phyloP scores from a whole-genome alignment of 2,329 filamentous ascomycete species.

The Clarireedia hainanense region DNA sequence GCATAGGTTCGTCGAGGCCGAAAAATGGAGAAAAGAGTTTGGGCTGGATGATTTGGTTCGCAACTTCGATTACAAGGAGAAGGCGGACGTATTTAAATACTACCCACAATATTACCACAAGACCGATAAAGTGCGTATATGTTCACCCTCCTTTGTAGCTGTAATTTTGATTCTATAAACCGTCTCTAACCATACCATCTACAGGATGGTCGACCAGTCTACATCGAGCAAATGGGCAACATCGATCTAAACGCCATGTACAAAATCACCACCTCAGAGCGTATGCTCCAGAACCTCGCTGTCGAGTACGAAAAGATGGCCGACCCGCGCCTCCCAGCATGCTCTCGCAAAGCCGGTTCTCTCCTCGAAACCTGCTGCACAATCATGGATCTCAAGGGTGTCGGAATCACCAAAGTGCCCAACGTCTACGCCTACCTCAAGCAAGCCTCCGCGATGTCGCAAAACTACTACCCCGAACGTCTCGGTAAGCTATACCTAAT shows the following conservation, averaged over 20 bases:
- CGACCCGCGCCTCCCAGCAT: constrained; percentile 88
- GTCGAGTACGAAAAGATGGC: constrained; percentile 96
- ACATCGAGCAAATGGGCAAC: constrained; percentile 92
- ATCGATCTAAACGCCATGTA: constrained; percentile 86
- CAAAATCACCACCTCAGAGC: constrained; percentile 85
- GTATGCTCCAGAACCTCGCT: constrained; percentile 94
- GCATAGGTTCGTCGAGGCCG: constrained; percentile 77
- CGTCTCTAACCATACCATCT: background rate
- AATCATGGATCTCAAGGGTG: constrained; percentile 96
- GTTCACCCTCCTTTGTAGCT: background rate
- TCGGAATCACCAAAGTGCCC: constrained; percentile 71
- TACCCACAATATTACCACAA: constrained; percentile 99
- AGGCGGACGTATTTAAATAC: constrained; percentile 74
- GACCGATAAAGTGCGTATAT: constrained; percentile 61
- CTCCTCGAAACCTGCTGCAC: constrained; percentile 97
- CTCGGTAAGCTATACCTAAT: constrained; percentile 94
- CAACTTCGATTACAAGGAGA: constrained; percentile 82
- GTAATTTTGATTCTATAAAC: background rate
- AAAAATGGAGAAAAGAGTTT: constrained; percentile 85
- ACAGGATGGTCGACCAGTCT: constrained; percentile 90
- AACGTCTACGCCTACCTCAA: constrained; percentile 85
- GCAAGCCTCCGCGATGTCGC: constrained; percentile 79
- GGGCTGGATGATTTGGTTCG: constrained; percentile 74
- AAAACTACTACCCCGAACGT: constrained; percentile 99
- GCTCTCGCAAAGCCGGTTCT: constrained; percentile 81